Evolutionary conservation across 495 filamentous ascomycete genomes (phyloP).

Genomic region (Annulohypoxylon moriforme): DNA sequence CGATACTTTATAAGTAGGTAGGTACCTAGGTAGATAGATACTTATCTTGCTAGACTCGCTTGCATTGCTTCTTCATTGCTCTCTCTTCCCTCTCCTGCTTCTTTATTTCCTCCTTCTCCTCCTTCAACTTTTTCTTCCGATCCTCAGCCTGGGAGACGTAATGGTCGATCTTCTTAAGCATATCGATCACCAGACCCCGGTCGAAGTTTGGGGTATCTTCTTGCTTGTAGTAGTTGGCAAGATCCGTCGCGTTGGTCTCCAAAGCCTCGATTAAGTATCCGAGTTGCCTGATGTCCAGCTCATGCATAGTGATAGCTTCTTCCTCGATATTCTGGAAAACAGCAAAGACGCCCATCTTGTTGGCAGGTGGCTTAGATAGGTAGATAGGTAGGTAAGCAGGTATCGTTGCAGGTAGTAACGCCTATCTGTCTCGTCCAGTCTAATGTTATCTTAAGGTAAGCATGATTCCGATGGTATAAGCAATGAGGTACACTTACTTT

Average conservation of each 20-base stretch:
- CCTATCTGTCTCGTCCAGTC: no score
- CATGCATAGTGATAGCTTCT: not conserved
- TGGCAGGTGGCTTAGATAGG: not conserved
- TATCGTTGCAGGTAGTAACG: no score
- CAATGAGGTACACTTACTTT: no score
- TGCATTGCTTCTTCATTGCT: not conserved
- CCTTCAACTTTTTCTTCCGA: not conserved
- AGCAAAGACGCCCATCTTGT: not conserved
- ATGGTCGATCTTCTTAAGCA: not conserved
- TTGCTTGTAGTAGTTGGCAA: not conserved
- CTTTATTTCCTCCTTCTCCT: not conserved
- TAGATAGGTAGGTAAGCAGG: no score
- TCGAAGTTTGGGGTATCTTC: not conserved
- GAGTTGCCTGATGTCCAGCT: not conserved
- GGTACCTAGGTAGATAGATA: no score
- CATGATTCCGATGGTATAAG: no score
- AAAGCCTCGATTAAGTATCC: not conserved
- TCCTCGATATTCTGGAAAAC: not conserved
- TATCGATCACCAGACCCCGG: not conserved
- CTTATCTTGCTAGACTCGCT: no score
- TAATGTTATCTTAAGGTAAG: no score
- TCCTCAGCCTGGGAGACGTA: not conserved
- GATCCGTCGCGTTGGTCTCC: not conserved
- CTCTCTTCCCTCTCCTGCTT: not conserved
- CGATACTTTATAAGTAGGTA: no score